Conservation (phyloP, 495 filamentous ascomycete genomes). For the Aspergillus baeticus region DNA sequence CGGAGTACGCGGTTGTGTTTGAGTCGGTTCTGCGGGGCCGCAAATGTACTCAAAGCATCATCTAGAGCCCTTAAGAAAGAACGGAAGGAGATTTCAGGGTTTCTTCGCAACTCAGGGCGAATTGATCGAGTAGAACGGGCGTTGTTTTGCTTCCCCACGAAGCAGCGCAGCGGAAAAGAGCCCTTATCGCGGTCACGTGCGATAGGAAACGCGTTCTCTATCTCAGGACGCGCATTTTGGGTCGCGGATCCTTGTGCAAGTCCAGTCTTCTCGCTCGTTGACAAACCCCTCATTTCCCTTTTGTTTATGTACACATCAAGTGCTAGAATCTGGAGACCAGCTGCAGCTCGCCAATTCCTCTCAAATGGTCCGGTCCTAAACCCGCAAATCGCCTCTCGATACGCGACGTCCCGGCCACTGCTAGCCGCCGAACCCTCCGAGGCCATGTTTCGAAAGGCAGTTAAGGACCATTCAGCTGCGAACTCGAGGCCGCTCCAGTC, state of each 20-base stretch:
- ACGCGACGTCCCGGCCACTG: slow-evolving; percentile 25
- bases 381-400: slow-evolving; percentile 22
- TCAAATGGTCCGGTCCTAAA: slow-evolving; percentile 24
- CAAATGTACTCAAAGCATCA: background rate
- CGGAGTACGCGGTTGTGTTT: background rate
- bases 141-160: slow-evolving; percentile 10
- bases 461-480: slow-evolving; percentile 38
- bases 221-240: background rate
- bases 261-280: background rate
- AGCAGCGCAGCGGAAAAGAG: background rate
- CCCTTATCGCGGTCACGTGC: slow-evolving; percentile 35
- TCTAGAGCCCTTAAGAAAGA: background rate
- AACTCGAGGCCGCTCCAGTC: slow-evolving; percentile 39
- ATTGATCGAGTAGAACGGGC: background rate
- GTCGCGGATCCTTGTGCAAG: background rate
- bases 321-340: slow-evolving; percentile 15
- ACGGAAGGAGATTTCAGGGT: no score
- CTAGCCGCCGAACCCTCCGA: slow-evolving; percentile 15
- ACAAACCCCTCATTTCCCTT: slow-evolving; percentile 1
- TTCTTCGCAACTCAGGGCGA: background rate
- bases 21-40: background rate
- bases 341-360: slow-evolving; percentile 21
- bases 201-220: slow-evolving; percentile 24
- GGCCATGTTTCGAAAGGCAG: slow-evolving; percentile 46
- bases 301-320: slow-evolving; percentile 37